A percentile compares a stretch with the other conserved stretches of the same genome.
Evolutionary conservation across 495 filamentous ascomycete species (phyloP).

Genomic region (Neurospora pannonica): DNA sequence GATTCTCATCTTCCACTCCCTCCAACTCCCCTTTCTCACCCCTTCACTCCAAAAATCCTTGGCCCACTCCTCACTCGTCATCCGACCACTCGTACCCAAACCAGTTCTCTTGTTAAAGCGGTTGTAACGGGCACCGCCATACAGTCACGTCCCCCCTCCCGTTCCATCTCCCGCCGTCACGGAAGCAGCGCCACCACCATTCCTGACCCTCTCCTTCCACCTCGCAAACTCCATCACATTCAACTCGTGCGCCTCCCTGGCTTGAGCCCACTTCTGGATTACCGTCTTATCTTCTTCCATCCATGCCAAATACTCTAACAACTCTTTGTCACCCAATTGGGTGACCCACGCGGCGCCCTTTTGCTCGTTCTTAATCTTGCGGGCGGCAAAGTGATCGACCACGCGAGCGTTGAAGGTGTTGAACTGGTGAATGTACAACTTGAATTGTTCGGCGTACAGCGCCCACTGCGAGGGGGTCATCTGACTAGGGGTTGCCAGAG

Average conservation of each 20-base stretch:
- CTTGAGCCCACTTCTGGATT: constrained; percentile 53
- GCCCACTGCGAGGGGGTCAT: constrained; percentile 43
- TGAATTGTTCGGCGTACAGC: constrained; percentile 53
- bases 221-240: constrained; percentile 50
- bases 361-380: constrained; percentile 45
- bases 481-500: constrained; percentile 20
- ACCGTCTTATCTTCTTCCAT: constrained; percentile 57
- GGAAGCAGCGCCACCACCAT: neutral
- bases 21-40: neutral
- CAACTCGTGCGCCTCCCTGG: constrained; percentile 53
- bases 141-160: neutral
- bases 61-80: neutral
- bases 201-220: constrained; percentile 41
- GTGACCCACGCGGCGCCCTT: constrained; percentile 43
- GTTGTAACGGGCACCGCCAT: neutral
- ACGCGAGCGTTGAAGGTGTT: constrained; percentile 55
- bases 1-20: neutral
- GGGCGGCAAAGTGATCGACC: constrained; percentile 54
- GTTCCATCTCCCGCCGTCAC: constrained; percentile 24
- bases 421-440: constrained; percentile 61
- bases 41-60: neutral
- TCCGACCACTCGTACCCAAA: neutral
- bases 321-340: constrained; percentile 38
- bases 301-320: constrained; percentile 46
- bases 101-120: neutral